phyloP scores from a whole-genome alignment of 2,329 filamentous ascomycete species.

The Dothidotthia symphoricarpi region DNA sequence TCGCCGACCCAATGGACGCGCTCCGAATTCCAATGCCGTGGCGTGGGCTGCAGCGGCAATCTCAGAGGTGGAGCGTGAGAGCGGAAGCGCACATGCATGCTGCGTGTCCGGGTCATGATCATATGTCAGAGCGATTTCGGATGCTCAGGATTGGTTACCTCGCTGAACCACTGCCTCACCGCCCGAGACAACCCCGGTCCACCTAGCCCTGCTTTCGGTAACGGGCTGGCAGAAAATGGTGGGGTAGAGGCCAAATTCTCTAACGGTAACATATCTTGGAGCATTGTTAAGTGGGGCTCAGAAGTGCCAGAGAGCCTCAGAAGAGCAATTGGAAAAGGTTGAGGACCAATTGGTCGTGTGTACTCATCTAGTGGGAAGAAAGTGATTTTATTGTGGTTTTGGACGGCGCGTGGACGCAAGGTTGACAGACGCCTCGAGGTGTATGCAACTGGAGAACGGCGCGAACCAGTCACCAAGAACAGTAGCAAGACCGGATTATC shows the following conservation, averaged over 20 bases:
- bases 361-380: constrained; percentile 5
- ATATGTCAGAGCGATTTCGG: constrained; percentile 33
- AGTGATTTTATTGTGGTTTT: constrained; percentile 18
- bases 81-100: constrained; percentile 32
- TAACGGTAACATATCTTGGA: constrained; percentile 25
- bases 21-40: constrained; percentile 22
- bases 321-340: too few relatives aligned
- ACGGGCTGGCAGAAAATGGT: constrained; percentile 38
- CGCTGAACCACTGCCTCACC: constrained; percentile 23
- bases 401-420: constrained; percentile 15
- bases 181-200: constrained; percentile 21
- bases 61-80: constrained; percentile 30
- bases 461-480: constrained; percentile 21
- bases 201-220: constrained; percentile 21
- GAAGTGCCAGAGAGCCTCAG: not conserved
- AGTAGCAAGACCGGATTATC: constrained; percentile 16
- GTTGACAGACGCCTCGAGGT: constrained; percentile 19
- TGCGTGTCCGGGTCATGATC: constrained; percentile 21
- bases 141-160: constrained; percentile 24
- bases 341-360: constrained; percentile 15
- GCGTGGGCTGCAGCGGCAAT: constrained; percentile 36
- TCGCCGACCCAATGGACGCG: constrained; percentile 29
- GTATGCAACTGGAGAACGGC: constrained; percentile 11
- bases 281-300: too few relatives aligned
- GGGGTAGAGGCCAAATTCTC: constrained; percentile 38